Evolutionary conservation across 495 filamentous ascomycete species (phyloP), one percentile per base, ranked within the genome.

Genomic region (Hyaloscypha finlandica): DNA sequence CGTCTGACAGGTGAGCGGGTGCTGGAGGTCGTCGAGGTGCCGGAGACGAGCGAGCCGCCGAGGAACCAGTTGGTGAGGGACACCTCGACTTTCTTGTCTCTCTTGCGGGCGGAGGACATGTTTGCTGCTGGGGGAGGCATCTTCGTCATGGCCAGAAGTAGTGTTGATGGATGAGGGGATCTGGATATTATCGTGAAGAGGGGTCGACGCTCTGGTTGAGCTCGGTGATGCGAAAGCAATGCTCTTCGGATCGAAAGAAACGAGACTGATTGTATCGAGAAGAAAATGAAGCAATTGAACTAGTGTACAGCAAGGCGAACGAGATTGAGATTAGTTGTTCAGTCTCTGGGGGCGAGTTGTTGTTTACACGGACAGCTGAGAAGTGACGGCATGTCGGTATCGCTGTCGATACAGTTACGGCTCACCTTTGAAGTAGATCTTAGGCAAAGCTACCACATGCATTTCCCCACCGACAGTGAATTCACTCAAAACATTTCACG

Each of bases 1-100:
- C 35, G 35, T 37, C 35, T 6, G 6, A 19, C 11, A 48, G 4
- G 11, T 48, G 42, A 48, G 42, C 42, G 42, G 4, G 42, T 48
- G 16, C 42, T 48, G 16, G 42, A 16, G 42, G 9, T 57, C 33
- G 9, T 51, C 25, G 61, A 56, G 2, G 39, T 45, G 16, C 66
- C 45, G 33, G 54, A 64, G 55, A 73, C 6, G 8, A 73, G 45
- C 1, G 68, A 67, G 37, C 71, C 71, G 11, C 71, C 71, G 5
- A 69, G 53, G 2, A 69, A 22, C 71, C 71, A 73, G 39, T 65
- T 73, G 8, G 68, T 68, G 29, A 73, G 58, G 32, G 66, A 69
- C 55, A 72, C 14, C 12, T 51, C 48, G 42, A 71, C 52, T 37
- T 68, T 71, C 31, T 56, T 55, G 14, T 56, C 61, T 55, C 51